phyloP scores from a whole-genome alignment of 1,284 basidiomycete genomes.

The Fomitopsis pinicola region DNA sequence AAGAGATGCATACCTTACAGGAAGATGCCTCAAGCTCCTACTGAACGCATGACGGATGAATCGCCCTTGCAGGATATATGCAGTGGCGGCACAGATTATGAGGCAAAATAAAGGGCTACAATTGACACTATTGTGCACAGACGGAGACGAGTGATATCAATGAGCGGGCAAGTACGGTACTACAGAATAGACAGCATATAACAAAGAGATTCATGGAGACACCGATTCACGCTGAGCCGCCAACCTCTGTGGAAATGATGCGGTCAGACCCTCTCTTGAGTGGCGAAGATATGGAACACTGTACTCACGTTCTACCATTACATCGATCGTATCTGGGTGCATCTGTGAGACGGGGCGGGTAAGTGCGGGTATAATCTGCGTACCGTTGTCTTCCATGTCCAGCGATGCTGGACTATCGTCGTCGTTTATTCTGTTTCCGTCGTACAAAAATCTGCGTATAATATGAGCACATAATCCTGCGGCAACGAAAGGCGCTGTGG shows the following conservation, averaged over 20 bases:
- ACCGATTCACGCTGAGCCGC: slow-evolving; percentile 26
- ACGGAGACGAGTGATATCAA: neutral
- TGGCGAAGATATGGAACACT: neutral
- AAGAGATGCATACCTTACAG: too few species aligned
- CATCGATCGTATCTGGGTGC: slow-evolving; percentile 76
- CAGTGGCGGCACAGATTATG: too few species aligned
- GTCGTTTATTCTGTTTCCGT: slow-evolving; percentile 78
- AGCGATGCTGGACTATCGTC: slow-evolving; percentile 81
- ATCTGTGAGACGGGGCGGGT: slow-evolving; percentile 1
- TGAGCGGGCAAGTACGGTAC: slow-evolving; percentile 1
- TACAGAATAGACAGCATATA: slow-evolving; percentile 6
- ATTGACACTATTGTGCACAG: neutral
- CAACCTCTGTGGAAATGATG: slow-evolving; percentile 28
- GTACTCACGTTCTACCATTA: slow-evolving; percentile 86
- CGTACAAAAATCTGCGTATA: slow-evolving; percentile 73
- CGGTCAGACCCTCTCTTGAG: neutral
- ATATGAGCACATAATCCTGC: neutral
- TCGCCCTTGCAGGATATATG: too few species aligned
- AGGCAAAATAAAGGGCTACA: slow-evolving; percentile 1
- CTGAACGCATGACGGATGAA: too few species aligned
- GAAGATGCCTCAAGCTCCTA: too few species aligned
- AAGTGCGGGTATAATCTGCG: slow-evolving; percentile 17
- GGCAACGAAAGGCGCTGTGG: neutral
- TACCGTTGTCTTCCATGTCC: slow-evolving; percentile 85
- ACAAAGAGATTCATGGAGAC: slow-evolving; percentile 4